Conservation (phyloP, 140 eudicot genomes). For the Stevia rebaudiana region DNA sequence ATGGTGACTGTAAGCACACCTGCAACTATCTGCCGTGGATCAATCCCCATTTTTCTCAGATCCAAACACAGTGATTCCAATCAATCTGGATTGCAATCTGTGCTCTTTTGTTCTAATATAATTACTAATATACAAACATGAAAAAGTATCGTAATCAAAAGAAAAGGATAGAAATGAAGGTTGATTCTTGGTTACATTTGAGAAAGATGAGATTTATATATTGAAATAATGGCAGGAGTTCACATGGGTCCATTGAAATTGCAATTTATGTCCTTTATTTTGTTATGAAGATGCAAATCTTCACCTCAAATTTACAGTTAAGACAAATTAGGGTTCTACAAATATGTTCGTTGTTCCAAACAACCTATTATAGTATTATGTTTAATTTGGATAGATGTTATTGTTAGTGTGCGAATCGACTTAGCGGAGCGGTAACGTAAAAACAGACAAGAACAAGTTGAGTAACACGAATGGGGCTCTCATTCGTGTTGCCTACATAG, state of each 20-base stretch:
- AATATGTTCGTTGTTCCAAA: too few species aligned
- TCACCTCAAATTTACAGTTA: not conserved
- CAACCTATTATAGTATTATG: too few species aligned
- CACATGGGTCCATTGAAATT: constrained; percentile 28
- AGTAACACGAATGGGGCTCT: too few species aligned
- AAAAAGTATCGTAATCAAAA: not conserved
- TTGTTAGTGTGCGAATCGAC: too few species aligned
- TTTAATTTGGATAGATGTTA: too few species aligned
- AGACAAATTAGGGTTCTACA: not conserved
- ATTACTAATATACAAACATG: constrained; percentile 4
- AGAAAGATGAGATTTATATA: not conserved
- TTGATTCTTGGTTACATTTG: constrained; percentile 6
- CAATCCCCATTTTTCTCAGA: constrained; percentile 54
- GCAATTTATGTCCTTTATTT: constrained; percentile 18
- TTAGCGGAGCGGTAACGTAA: too few species aligned
- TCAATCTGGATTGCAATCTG: not conserved
- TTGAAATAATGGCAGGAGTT: constrained; percentile 19
- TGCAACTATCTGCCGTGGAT: constrained; percentile 88
- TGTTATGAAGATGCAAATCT: not conserved
- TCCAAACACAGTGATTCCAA: constrained; percentile 3
- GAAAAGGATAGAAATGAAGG: constrained; percentile 15
- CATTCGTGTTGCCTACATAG: too few species aligned
- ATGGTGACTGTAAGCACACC: constrained; percentile 81
- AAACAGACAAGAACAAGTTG: too few species aligned
- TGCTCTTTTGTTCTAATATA: not conserved